A percentile compares a stretch with the other conserved stretches of the same genome.
Conservation (phyloP, 352 stramenopile genomes). For the Lagenidium sp. region DNA sequence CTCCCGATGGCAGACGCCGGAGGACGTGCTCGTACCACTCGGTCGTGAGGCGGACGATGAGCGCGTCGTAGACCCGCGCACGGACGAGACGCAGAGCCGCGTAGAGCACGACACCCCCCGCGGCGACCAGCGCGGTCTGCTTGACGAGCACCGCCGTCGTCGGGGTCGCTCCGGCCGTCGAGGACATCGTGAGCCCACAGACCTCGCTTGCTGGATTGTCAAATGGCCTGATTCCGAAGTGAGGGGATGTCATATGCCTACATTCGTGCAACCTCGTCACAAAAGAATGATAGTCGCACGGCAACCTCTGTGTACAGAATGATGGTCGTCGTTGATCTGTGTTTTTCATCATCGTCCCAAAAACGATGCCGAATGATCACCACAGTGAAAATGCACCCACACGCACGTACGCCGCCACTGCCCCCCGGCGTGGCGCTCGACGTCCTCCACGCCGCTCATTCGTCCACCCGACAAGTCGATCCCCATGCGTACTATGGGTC, state of each 20-base stretch:
- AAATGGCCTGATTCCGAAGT: no score
- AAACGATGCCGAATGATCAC: no score
- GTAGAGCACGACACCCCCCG: slow-evolving; percentile 30
- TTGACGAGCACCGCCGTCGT: slow-evolving; percentile 5
- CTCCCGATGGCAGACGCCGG: slow-evolving; percentile 31
- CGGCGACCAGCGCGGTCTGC: slow-evolving; percentile 10
- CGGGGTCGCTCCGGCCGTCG: not conserved
- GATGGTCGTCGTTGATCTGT: slow-evolving; percentile 1
- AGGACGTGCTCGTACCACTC: slow-evolving; percentile 88
- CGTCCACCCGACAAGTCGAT: no score
- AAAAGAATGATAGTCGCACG: not conserved
- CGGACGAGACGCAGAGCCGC: slow-evolving; percentile 40
- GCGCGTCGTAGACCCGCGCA: slow-evolving; percentile 79
- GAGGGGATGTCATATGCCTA: not conserved
- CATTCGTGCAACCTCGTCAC: slow-evolving; percentile 1
- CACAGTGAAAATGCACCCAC: no score
- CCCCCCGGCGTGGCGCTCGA: no score
- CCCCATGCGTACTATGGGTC: no score
- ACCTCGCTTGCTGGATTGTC: no score
- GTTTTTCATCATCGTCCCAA: no score
- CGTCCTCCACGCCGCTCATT: no score
- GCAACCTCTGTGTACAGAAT: not conserved
- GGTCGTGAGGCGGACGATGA: slow-evolving; percentile 84
- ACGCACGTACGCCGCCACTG: not conserved
- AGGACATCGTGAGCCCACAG: no score